Percentiles rank a stretch among this genome's conserved stretches.
phyloP scores from a whole-genome alignment of 73 alveolate species.

The Loxodes magnus region DNA sequence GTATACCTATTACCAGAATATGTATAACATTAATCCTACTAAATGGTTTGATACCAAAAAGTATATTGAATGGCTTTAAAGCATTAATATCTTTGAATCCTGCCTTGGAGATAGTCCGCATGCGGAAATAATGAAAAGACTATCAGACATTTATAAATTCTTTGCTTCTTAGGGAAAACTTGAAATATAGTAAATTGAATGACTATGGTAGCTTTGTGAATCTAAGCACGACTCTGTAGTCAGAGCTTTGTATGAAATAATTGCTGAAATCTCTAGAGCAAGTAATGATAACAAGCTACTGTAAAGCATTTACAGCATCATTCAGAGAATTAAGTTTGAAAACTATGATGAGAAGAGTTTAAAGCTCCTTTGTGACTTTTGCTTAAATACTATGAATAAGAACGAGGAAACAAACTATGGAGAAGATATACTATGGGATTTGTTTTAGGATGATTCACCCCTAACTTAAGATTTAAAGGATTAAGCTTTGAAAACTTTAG shows the following conservation, averaged over 20 bases:
- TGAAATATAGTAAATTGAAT: constrained; percentile 4
- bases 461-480: no score
- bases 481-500: no score
- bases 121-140: constrained; percentile 32
- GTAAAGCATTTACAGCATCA: constrained; percentile 13
- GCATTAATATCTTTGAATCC: constrained; percentile 10
- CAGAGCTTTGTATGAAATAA: constrained; percentile 14
- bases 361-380: constrained; percentile 36
- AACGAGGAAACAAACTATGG: no score
- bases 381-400: constrained; percentile 16
- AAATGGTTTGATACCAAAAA: neutral
- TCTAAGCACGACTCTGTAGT: constrained; percentile 23
- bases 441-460: no score
- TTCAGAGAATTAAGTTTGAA: constrained; percentile 14
- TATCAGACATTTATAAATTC: constrained; percentile 13
- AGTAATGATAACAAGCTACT: neutral
- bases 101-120: constrained; percentile 14
- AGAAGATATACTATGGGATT: no score
- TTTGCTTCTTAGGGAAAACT: constrained; percentile 14
- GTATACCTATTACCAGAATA: no score
- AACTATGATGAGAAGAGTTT: constrained; percentile 34
- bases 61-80: constrained; percentile 13
- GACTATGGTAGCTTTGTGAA: constrained; percentile 7
- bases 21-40: no score
- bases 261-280: constrained; percentile 12